Evolutionary conservation across 768 basidiomycete genomes (phyloP).

Genomic region (Mycena vulgaris): DNA sequence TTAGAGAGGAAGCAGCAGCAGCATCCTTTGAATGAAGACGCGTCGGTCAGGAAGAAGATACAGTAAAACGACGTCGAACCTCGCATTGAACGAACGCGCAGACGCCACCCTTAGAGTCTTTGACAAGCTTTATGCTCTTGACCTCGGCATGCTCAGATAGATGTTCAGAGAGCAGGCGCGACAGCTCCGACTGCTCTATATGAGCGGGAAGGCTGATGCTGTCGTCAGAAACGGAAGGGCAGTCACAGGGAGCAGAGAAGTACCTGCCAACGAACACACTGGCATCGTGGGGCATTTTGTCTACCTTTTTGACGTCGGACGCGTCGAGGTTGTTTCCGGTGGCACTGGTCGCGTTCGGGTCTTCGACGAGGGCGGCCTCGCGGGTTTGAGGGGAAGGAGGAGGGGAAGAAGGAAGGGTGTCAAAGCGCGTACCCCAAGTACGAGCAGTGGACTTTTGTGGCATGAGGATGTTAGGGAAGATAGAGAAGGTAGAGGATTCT

Average conservation of each 20-base stretch:
- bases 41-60: constrained; percentile 32
- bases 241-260: constrained; percentile 22
- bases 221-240: constrained; percentile 26
- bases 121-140: constrained; percentile 79
- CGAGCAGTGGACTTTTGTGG: constrained; percentile 60
- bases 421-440: constrained; percentile 83
- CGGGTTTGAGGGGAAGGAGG: constrained; percentile 52
- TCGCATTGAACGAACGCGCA: constrained; percentile 92
- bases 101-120: constrained; percentile 82
- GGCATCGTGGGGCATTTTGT: constrained; percentile 78
- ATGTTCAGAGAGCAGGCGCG: constrained; percentile 73
- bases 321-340: constrained; percentile 43
- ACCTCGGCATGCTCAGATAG: constrained; percentile 77
- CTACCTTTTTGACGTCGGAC: constrained; percentile 50
- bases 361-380: constrained; percentile 36
- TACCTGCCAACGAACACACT: constrained; percentile 92
- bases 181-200: constrained; percentile 76
- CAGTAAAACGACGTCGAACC: constrained; percentile 56
- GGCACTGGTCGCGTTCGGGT: constrained; percentile 33
- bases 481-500: constrained; percentile 41
- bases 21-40: constrained; percentile 63
- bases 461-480: constrained; percentile 53
- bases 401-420: constrained; percentile 70
- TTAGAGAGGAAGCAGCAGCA: constrained; percentile 68
- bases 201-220: constrained; percentile 74